Base-by-base conservation (phyloP, 2,329 filamentous ascomycete genomes). In the Graphilbum ipis-grandicollis region DNA sequence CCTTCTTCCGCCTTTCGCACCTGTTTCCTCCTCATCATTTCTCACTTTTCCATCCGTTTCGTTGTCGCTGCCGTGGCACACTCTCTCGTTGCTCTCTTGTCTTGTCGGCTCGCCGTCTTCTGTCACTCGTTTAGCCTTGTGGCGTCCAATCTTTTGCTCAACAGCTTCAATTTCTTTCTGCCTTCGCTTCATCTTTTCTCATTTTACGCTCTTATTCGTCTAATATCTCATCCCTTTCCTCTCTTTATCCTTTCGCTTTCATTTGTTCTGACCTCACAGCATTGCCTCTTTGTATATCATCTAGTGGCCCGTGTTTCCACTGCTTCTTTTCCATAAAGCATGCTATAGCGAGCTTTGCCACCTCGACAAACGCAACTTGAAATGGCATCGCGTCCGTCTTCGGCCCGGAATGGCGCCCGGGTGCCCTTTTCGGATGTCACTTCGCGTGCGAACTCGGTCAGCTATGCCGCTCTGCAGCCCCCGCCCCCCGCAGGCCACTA, bases 351-450 rank as follows among this genome's bases (percentile, higher is more conserved):
- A 14, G 28, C n/a, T n/a, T 30, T 19, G 4, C 12, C 22, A n/a
- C 25, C 19, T 15, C 13, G n/a, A 12, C 32, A 29, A 31, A 22
- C 30, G 32, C 35, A 19, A 28, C n/a, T 33, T 31, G 30, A 22
- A 41, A 52, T 52, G 51, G 47, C 51, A 23, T 40, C 44, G 28
- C 46, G 37, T 28, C 38, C 19, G 34, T 41, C 39, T 31, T 33
- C 44, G 19, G 39, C 41, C n/a, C 33, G 41, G 7, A 32, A 43
- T 9, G 40, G 38, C 29, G 18, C 37, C 25, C 50, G 51, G n/a
- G 46, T 52, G 36, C 51, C 51, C 9, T 42, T 53, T 26, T 41
- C 46, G 18, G 51, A 53, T 35, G 48, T 47, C 37, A 50, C 50
- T 2, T 46, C 48, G 19, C 45, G 51, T 25, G 44, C 48, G 14